Evolutionary conservation across 2,329 filamentous ascomycete genomes (phyloP).

Genomic region (Colletotrichum melonis): DNA sequence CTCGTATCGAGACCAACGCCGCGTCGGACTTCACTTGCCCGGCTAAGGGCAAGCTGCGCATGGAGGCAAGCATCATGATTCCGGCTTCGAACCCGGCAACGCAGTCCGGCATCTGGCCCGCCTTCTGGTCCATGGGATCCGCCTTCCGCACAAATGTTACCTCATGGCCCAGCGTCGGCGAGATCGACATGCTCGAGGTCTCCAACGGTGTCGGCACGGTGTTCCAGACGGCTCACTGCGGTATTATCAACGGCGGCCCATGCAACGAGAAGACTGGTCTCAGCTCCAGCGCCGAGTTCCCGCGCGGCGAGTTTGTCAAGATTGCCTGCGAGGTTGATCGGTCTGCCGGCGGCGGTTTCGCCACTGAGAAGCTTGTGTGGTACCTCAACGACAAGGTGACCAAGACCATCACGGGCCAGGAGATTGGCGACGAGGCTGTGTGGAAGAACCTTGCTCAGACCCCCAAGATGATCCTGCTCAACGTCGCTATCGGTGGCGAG

Average conservation of each 20-base stretch:
- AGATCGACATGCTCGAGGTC: slow-evolving; percentile 58
- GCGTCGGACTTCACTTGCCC: slow-evolving; percentile 48
- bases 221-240: slow-evolving; percentile 56
- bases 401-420: slow-evolving; percentile 42
- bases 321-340: slow-evolving; percentile 48
- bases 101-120: slow-evolving; percentile 57
- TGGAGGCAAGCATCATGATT: slow-evolving; percentile 53
- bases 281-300: slow-evolving; percentile 37
- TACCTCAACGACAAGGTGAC: slow-evolving; percentile 45
- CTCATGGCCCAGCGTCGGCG: slow-evolving; percentile 55
- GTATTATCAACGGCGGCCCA: slow-evolving; percentile 49
- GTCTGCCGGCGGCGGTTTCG: slow-evolving; percentile 38
- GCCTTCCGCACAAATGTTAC: slow-evolving; percentile 50
- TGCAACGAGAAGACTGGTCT: slow-evolving; percentile 55
- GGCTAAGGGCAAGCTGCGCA: slow-evolving; percentile 47
- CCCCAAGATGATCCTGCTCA: slow-evolving; percentile 50
- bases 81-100: slow-evolving; percentile 40
- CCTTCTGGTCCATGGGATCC: slow-evolving; percentile 58
- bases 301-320: slow-evolving; percentile 47
- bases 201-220: slow-evolving; percentile 50
- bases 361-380: slow-evolving; percentile 48
- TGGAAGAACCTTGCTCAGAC: slow-evolving; percentile 46
- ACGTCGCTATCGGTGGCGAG: slow-evolving; percentile 53
- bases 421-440: slow-evolving; percentile 41
- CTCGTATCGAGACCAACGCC: slow-evolving; percentile 53